These are phyloP conservation scores for Pseudonectria foliicola DNA, from an alignment of 2,329 filamentous ascomycete genomes.

Conservation along the genomic window DNA sequence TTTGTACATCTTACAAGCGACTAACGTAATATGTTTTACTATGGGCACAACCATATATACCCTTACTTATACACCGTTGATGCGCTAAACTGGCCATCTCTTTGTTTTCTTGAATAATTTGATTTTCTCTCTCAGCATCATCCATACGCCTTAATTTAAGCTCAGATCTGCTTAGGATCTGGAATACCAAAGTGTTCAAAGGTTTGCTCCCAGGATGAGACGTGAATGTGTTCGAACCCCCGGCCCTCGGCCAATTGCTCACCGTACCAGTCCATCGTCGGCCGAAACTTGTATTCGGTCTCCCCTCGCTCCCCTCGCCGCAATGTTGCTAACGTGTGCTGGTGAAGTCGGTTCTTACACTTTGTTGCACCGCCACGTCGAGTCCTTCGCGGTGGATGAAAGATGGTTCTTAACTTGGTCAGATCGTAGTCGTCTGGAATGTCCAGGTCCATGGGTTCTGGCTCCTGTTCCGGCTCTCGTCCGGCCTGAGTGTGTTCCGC, in stretches of 20 bases:
- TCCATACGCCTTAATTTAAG: not conserved
- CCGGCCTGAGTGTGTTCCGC: no score
- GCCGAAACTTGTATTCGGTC: constrained; percentile 33
- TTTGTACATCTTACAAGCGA: no score
- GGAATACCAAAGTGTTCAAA: constrained; percentile 25
- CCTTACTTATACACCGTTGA: no score
- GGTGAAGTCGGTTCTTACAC: constrained; percentile 40
- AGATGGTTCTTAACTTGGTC: constrained; percentile 30
- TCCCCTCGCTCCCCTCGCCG: constrained; percentile 1
- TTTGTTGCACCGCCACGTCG: constrained; percentile 14
- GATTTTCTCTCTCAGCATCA: not conserved
- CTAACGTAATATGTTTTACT: no score
- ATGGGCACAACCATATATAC: no score
- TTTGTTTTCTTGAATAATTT: no score
- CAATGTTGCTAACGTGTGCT: constrained; percentile 22
- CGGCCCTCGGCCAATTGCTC: constrained; percentile 40
- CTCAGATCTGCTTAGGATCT: constrained; percentile 12
- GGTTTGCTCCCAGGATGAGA: constrained; percentile 37
- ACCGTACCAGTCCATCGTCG: constrained; percentile 47
- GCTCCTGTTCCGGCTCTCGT: not conserved
- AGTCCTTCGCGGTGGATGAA: constrained; percentile 37
- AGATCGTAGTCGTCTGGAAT: constrained; percentile 11
- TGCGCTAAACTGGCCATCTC: not conserved
- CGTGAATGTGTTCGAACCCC: constrained; percentile 41
- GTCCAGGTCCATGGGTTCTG: constrained; percentile 16